phyloP scores from a whole-genome alignment of 495 filamentous ascomycete species.

The Lineolata rhizophorae region DNA sequence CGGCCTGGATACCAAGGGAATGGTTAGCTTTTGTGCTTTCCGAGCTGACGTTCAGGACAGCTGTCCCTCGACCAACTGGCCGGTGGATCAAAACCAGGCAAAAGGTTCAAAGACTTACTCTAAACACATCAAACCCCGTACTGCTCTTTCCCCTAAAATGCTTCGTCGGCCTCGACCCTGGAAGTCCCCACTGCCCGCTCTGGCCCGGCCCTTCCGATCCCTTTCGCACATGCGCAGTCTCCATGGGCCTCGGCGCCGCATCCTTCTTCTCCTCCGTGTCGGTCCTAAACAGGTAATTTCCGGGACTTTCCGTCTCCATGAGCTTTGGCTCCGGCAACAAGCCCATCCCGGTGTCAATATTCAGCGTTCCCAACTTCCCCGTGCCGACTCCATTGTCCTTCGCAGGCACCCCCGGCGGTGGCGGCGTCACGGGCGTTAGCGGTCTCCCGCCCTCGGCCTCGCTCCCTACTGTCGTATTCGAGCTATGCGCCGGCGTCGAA shows the following conservation, averaged over 20 bases:
- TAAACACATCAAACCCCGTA: conserved; percentile 9
- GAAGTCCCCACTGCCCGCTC: neutral
- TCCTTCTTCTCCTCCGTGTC: neutral
- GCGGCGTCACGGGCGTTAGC: too few relatives aligned
- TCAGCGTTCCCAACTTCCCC: too few relatives aligned
- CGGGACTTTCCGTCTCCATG: conserved; percentile 1
- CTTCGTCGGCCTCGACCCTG: conserved; percentile 1
- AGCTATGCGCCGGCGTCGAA: too few relatives aligned
- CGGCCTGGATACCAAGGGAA: too few relatives aligned
- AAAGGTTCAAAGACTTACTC: conserved; percentile 1
- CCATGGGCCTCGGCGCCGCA: neutral
- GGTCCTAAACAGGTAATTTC: neutral
- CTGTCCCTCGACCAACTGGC: neutral
- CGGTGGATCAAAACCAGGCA: neutral
- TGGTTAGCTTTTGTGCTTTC: too few relatives aligned
- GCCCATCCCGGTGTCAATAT: neutral
- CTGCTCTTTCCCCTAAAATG: conserved; percentile 9
- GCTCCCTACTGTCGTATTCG: too few relatives aligned
- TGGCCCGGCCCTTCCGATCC: conserved; percentile 5
- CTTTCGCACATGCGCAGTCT: conserved; percentile 2
- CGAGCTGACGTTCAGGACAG: neutral
- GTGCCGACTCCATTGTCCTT: too few relatives aligned
- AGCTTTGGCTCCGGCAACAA: neutral
- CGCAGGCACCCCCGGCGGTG: too few relatives aligned
- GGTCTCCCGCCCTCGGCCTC: too few relatives aligned